A percentile compares a stretch with the other conserved stretches of the same genome.
These are phyloP conservation scores for Edaphochlamys debaryana DNA, from an alignment of 139 green algal genomes.

Conservation along the genomic window DNA sequence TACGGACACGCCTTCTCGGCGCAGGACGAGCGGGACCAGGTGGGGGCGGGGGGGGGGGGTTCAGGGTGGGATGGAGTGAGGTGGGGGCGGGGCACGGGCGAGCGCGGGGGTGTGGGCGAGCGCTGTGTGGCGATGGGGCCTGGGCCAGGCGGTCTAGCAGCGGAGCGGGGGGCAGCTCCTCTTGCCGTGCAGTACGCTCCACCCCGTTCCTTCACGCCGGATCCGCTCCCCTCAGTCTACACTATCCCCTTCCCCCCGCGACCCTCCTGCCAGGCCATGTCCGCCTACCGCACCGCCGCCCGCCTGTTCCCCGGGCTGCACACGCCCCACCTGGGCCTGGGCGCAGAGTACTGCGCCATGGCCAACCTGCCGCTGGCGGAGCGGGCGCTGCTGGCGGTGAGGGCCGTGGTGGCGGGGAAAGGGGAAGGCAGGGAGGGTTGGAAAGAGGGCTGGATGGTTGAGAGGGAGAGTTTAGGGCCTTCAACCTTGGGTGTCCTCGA, in stretches of 20 bases:
- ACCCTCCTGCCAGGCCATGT: conserved; percentile 62
- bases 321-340: conserved; percentile 89
- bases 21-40: conserved; percentile 88
- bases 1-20: conserved; percentile 94
- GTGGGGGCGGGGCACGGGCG: not conserved
- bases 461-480: no score
- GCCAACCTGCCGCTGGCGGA: conserved; percentile 83
- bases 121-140: no score
- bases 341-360: conserved; percentile 87
- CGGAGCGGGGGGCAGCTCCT: no score
- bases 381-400: conserved; percentile 47
- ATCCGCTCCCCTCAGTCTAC: no score
- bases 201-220: not conserved
- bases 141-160: no score
- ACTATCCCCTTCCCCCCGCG: not conserved
- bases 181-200: no score
- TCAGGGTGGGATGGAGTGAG: not conserved
- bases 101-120: no score
- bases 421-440: no score
- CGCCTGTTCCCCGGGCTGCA: conserved; percentile 96
- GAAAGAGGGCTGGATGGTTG: not conserved
- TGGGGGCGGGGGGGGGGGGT: not conserved
- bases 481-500: no score
- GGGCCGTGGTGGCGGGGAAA: no score
- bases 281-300: conserved; percentile 93